phyloP scores from a whole-genome alignment of 225 moss, liverwort and hornwort species.

The Physcomitrium patens region DNA sequence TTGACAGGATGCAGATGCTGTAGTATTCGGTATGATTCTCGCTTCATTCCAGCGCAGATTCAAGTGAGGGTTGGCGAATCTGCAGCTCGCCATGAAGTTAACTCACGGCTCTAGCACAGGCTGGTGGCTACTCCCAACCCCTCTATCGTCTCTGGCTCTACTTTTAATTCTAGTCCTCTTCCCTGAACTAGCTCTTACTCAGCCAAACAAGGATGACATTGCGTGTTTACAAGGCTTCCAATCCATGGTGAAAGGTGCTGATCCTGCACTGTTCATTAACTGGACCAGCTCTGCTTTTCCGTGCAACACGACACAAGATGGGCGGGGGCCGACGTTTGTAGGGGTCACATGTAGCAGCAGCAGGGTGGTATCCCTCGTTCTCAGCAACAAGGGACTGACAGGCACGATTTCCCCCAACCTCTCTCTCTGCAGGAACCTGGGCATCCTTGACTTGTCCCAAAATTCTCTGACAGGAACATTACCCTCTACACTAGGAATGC shows the following conservation, averaged over 20 bases:
- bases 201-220: conserved; percentile 52
- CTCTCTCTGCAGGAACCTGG: conserved; percentile 63
- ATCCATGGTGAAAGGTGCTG: conserved; percentile 29
- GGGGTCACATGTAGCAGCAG: conserved; percentile 71
- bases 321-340: conserved; percentile 28
- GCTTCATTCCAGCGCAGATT: conserved; percentile 15
- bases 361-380: conserved; percentile 57
- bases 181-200: conserved; percentile 20
- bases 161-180: conserved; percentile 4
- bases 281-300: conserved; percentile 81
- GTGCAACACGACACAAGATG: conserved; percentile 50
- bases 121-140: background rate
- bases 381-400: conserved; percentile 56
- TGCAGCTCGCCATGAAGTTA: conserved; percentile 41
- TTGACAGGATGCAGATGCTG: conserved; percentile 39
- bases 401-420: conserved; percentile 69
- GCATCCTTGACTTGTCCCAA: conserved; percentile 71
- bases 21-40: conserved; percentile 32
- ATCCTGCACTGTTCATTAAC: conserved; percentile 34
- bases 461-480: conserved; percentile 64
- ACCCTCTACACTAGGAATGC: conserved; percentile 59
- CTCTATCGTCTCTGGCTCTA: conserved; percentile 3
- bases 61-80: conserved; percentile 29
- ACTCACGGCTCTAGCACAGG: background rate
- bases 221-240: conserved; percentile 66